phyloP scores from a whole-genome alignment of 176 grass and related monocot species.

The Tuctoria greenei region DNA sequence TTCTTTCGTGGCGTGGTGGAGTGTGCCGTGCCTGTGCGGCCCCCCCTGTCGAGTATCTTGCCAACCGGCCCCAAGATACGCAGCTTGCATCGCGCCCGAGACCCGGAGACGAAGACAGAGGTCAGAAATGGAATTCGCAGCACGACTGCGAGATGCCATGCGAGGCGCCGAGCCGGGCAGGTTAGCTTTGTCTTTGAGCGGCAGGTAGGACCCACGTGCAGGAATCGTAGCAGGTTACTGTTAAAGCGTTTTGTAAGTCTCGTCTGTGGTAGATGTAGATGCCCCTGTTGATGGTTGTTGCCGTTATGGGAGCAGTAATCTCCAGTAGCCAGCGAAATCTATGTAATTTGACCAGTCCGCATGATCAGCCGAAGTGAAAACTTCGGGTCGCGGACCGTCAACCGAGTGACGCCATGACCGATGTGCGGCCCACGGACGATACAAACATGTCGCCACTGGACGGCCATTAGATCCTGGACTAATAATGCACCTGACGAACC shows the following conservation, averaged over 20 bases:
- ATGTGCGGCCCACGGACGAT: not conserved
- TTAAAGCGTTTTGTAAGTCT: not conserved
- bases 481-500: no score
- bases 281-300: not conserved
- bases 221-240: not conserved
- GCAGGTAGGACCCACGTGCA: not conserved
- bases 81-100: slow-evolving; percentile 29
- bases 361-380: no score
- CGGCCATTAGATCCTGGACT: not conserved
- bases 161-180: not conserved
- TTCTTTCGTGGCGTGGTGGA: not conserved
- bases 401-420: no score
- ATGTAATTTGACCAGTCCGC: no score
- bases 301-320: not conserved
- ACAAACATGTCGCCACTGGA: not conserved
- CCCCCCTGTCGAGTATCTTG: slow-evolving; percentile 2
- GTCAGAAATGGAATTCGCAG: not conserved
- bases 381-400: no score
- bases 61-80: not conserved
- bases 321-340: no score
- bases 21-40: slow-evolving; percentile 25
- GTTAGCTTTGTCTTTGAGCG: not conserved
- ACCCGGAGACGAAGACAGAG: not conserved
- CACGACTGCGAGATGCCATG: not conserved
- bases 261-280: not conserved